phyloP scores from a whole-genome alignment of 2,329 filamentous ascomycete genomes.

The Cladosporium sp. region DNA sequence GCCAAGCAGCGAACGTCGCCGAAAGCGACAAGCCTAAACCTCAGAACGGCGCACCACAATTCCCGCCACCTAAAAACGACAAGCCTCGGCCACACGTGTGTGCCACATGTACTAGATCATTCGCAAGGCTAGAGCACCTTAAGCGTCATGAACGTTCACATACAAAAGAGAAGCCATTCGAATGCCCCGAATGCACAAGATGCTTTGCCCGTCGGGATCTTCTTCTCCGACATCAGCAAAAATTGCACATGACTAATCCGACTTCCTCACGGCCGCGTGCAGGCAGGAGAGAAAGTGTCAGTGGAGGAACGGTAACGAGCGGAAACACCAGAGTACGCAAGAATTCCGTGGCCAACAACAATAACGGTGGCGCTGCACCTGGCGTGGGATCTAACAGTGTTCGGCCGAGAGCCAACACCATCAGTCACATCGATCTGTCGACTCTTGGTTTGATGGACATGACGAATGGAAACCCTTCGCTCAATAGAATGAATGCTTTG shows the following conservation, averaged over 20 bases:
- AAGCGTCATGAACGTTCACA: constrained; percentile 98
- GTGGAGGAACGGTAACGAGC: constrained; percentile 62
- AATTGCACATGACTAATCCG: constrained; percentile 89
- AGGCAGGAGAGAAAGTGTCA: constrained; percentile 76
- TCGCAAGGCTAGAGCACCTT: constrained; percentile 90
- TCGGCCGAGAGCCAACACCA: constrained; percentile 90
- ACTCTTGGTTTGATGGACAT: constrained; percentile 54
- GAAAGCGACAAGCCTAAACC: constrained; percentile 3
- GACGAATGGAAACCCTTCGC: constrained; percentile 18
- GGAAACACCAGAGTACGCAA: constrained; percentile 77
- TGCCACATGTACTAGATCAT: constrained; percentile 83
- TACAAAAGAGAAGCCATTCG: constrained; percentile 98
- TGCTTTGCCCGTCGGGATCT: constrained; percentile 94
- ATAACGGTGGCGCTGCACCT: constrained; percentile 37
- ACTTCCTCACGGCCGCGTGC: constrained; percentile 83
- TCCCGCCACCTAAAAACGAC: constrained; percentile 89
- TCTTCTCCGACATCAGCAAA: constrained; percentile 93
- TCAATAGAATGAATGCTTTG: constrained; percentile 26
- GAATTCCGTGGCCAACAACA: constrained; percentile 73
- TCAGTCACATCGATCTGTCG: constrained; percentile 82
- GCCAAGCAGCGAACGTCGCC: constrained; percentile 10
- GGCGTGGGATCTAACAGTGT: constrained; percentile 52
- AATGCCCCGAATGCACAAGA: constrained; percentile 88
- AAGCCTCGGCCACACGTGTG: constrained; percentile 96
- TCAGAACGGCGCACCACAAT: constrained; percentile 31